phyloP scores from a whole-genome alignment of 176 grass and related monocot species.

The Saccharum officinarum region DNA sequence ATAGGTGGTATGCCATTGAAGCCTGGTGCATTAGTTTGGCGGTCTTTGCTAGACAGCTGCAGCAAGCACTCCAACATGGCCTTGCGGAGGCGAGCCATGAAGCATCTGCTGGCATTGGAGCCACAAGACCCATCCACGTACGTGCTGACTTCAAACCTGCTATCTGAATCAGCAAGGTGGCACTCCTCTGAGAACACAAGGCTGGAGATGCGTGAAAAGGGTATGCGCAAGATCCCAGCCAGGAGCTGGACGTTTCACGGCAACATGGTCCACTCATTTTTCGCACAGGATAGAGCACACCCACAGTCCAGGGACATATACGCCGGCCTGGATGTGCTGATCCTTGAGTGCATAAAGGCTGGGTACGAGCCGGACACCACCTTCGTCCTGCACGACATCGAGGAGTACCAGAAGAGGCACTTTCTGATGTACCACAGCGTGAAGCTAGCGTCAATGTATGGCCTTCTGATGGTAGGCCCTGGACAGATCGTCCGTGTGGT shows the following conservation, averaged over 20 bases:
- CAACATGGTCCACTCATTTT: constrained; percentile 57
- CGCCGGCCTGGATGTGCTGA: constrained; percentile 62
- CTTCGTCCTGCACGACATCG: constrained; percentile 74
- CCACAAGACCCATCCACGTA: constrained; percentile 55
- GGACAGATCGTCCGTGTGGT: constrained; percentile 33
- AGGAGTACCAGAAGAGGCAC: constrained; percentile 73
- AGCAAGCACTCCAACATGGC: constrained; percentile 37
- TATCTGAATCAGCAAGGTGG: constrained; percentile 64
- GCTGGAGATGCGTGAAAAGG: constrained; percentile 60
- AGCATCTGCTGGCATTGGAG: constrained; percentile 30
- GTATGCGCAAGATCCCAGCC: constrained; percentile 58
- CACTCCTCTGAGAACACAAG: constrained; percentile 58
- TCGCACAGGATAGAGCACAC: constrained; percentile 62
- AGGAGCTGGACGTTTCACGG: constrained; percentile 64
- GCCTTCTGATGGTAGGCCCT: constrained; percentile 47
- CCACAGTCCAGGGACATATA: constrained; percentile 66
- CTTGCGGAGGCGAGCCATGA: constrained; percentile 40
- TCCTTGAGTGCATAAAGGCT: constrained; percentile 61
- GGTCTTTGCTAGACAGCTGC: constrained; percentile 67
- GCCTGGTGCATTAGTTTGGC: constrained; percentile 57
- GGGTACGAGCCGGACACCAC: constrained; percentile 67
- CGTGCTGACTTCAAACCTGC: constrained; percentile 60
- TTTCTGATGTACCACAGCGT: constrained; percentile 78
- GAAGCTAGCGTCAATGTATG: constrained; percentile 65
- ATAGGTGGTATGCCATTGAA: constrained; percentile 52